phyloP scores from a whole-genome alignment of 768 basidiomycete genomes.

The Pleurotus platypus region DNA sequence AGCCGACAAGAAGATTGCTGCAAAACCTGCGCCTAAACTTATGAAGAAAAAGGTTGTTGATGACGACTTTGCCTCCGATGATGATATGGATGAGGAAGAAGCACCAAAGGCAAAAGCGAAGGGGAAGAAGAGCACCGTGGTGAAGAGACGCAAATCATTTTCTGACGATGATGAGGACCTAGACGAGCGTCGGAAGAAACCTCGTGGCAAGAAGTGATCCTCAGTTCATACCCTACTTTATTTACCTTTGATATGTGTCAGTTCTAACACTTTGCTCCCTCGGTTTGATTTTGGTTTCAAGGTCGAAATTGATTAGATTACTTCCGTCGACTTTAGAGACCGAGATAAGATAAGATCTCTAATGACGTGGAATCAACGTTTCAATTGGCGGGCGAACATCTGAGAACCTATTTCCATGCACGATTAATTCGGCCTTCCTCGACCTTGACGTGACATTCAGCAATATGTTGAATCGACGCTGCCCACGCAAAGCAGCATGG shows the following conservation, averaged over 20 bases:
- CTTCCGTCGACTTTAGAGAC: background rate
- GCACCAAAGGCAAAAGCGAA: slow-evolving; percentile 12
- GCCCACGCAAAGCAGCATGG: slow-evolving; percentile 49
- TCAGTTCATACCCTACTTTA: too few relatives aligned
- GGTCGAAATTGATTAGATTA: too few relatives aligned
- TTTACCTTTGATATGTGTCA: background rate
- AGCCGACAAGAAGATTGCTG: background rate
- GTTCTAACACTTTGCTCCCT: background rate
- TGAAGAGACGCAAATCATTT: slow-evolving; percentile 8
- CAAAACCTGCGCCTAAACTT: slow-evolving; percentile 37
- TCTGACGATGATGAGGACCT: slow-evolving; percentile 21
- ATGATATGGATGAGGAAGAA: slow-evolving; percentile 22
- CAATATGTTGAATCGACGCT: slow-evolving; percentile 11
- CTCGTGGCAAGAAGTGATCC: background rate
- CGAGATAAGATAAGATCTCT: slow-evolving; percentile 7
- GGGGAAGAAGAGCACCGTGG: slow-evolving; percentile 2
- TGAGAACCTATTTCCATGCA: background rate
- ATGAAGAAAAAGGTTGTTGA: slow-evolving; percentile 51
- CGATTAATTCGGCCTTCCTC: background rate
- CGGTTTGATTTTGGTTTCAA: background rate
- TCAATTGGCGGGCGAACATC: background rate
- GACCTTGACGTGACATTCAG: background rate
- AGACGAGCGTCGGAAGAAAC: slow-evolving; percentile 18
- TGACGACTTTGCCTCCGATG: slow-evolving; percentile 61
- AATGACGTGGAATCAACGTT: slow-evolving; percentile 6